Percentiles rank a stretch among this genome's conserved stretches.
Conservation (phyloP, 352 stramenopile species). For the Phytophthora pisi region DNA sequence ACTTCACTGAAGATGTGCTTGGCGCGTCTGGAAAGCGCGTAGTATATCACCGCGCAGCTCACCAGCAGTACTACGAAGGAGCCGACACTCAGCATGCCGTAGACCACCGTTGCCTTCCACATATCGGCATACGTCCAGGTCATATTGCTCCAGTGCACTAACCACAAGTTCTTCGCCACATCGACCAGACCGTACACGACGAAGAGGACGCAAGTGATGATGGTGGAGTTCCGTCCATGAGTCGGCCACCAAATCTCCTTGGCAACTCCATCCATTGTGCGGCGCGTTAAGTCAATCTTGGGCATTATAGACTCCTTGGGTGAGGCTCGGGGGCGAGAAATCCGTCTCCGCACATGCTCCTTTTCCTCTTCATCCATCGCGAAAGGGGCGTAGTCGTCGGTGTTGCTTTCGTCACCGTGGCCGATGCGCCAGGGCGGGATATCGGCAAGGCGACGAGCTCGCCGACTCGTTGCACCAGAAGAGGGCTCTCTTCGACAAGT, state of each 20-base stretch:
- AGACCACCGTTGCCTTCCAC: constrained; percentile 36
- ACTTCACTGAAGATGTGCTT: constrained; percentile 37
- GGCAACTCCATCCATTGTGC: constrained; percentile 24
- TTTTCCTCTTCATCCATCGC: constrained; percentile 13
- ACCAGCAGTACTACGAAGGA: constrained; percentile 34
- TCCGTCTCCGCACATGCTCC: constrained; percentile 11
- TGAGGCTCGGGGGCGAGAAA: constrained; percentile 9
- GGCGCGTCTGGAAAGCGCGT: constrained; percentile 30
- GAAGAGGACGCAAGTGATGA: constrained; percentile 24
- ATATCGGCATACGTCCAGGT: constrained; percentile 27
- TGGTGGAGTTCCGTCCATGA: constrained; percentile 13
- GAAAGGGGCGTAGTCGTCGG: constrained; percentile 13
- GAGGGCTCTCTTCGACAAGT: constrained; percentile 17
- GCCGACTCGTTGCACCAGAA: constrained; percentile 19
- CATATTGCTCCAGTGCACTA: constrained; percentile 47
- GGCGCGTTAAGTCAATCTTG: constrained; percentile 19
- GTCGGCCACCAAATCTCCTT: constrained; percentile 35
- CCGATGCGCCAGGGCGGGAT: constrained; percentile 38
- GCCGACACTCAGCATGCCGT: constrained; percentile 34
- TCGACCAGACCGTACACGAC: constrained; percentile 33
- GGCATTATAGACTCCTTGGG: constrained; percentile 9
- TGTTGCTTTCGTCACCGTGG: constrained; percentile 6
- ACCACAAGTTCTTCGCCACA: constrained; percentile 43
- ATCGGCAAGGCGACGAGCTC: constrained; percentile 37
- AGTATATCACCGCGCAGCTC: constrained; percentile 37